Evolutionary conservation across 2,329 filamentous ascomycete genomes (phyloP), one percentile per base, ranked within the genome.

Genomic region (Diaporthe destruens): DNA sequence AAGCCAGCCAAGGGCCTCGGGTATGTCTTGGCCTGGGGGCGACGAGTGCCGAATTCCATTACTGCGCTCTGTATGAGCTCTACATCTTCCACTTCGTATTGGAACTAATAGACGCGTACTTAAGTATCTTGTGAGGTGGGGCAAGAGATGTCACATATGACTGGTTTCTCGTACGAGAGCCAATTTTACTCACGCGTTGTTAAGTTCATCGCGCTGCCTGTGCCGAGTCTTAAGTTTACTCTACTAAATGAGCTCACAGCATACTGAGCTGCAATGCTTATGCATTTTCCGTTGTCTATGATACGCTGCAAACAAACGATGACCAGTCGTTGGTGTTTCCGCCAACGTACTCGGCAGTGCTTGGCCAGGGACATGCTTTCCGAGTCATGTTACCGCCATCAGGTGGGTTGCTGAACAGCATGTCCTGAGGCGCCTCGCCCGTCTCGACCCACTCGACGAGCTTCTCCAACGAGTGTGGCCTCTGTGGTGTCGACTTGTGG

Each of bases 391-490:
- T 53, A 7, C 32, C n/a, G 6, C 67, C 67, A 59, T 57, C 44
- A 1, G 49, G 54, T 12, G 67, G 54, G 20, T 51, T 29, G 14
- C 54, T 59, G 4, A 61, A 61, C 3, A 70, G 55, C 68, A 70
- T 57, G 1, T 70, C 68, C 29, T 34, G 47, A 18, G 68, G 32
- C 6, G 25, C 44, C 5, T 61, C 34, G 1, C 55, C 44, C 2
- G 34, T 70, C 47, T 70, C 68, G 16, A 61, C 32, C 68, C 68
- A 61, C 23, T 36, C 47, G 16, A 70, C 55, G n/a, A 69, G 44
- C n/a, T 56, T 61, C 23, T 53, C 47, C 44, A 70, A 16, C 3
- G 55, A 70, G 14, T 70, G 55, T 14, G 68, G 47, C 23, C 32
- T 29, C 54, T 70, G 68, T 11, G 68, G 47, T 9, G 34, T 53